phyloP scores from a whole-genome alignment of 139 green algal species.

The Trebouxia sp. region DNA sequence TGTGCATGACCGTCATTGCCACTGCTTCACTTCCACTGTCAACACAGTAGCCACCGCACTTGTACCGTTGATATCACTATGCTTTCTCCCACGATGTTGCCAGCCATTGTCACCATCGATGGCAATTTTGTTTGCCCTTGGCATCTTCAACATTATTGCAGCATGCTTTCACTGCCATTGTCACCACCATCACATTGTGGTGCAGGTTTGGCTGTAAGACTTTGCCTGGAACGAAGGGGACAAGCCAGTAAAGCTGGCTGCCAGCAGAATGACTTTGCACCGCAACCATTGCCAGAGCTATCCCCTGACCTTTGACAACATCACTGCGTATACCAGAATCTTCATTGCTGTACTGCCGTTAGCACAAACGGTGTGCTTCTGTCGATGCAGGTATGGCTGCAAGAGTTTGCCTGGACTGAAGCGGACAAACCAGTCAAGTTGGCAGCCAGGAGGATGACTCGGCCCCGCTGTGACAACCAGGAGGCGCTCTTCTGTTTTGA shows the following conservation, averaged over 20 bases:
- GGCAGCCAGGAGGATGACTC: background rate
- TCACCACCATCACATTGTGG: too few relatives aligned
- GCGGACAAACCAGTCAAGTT: too few relatives aligned
- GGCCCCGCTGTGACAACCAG: background rate
- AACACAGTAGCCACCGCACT: too few relatives aligned
- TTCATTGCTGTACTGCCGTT: background rate
- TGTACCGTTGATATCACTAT: too few relatives aligned
- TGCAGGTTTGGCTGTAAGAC: conserved; percentile 10
- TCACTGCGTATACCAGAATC: background rate
- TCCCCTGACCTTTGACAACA: background rate
- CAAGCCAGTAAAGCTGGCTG: conserved; percentile 19
- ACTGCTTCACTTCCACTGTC: background rate
- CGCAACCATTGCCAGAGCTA: background rate
- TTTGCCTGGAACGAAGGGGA: background rate
- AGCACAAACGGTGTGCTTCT: background rate
- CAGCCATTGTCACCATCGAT: too few relatives aligned
- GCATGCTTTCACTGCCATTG: too few relatives aligned
- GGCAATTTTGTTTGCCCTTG: too few relatives aligned
- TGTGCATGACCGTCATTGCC: background rate
- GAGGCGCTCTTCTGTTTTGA: conserved; percentile 50
- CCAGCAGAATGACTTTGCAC: background rate
- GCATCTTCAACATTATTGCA: background rate
- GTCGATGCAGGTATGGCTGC: conserved; percentile 43
- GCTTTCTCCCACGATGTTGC: too few relatives aligned
- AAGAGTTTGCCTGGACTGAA: conserved; percentile 57